phyloP scores from a whole-genome alignment of 306 rosid genomes.

The Acacia crassicarpa region DNA sequence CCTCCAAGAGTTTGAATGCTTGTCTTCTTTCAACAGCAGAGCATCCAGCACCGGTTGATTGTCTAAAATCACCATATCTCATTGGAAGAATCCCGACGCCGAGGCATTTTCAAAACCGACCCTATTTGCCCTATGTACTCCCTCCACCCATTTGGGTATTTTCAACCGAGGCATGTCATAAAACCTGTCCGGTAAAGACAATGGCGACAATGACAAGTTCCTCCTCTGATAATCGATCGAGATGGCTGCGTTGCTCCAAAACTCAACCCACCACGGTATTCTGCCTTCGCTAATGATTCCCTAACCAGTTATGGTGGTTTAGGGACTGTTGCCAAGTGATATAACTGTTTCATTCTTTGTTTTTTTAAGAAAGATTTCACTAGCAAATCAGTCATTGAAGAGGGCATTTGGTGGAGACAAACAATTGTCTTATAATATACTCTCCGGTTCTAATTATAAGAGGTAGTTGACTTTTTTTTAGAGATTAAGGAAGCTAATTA shows the following conservation, averaged over 20 bases:
- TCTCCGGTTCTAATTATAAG: too few species aligned
- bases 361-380: too few species aligned
- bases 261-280: slow-evolving; percentile 96
- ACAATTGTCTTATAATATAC: too few species aligned
- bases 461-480: too few species aligned
- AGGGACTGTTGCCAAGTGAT: too few species aligned
- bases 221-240: slow-evolving; percentile 72
- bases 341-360: too few species aligned
- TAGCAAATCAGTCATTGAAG: too few species aligned
- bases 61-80: slow-evolving; percentile 76
- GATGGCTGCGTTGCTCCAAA: slow-evolving; percentile 92
- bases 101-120: slow-evolving; percentile 70
- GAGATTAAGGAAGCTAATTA: too few species aligned
- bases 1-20: slow-evolving; percentile 76
- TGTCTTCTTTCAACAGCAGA: slow-evolving; percentile 67
- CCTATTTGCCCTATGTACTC: slow-evolving; percentile 71
- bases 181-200: slow-evolving; percentile 78
- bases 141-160: slow-evolving; percentile 78
- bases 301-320: slow-evolving; percentile 33
- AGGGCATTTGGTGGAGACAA: too few species aligned
- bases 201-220: slow-evolving; percentile 45
- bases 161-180: slow-evolving; percentile 55
- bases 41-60: slow-evolving; percentile 86
- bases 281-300: slow-evolving; percentile 49
- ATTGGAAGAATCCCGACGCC: slow-evolving; percentile 74